These are phyloP conservation scores for Guadua angustifolia DNA, from an alignment of 176 grass and related monocot species.

Conservation along the genomic window DNA sequence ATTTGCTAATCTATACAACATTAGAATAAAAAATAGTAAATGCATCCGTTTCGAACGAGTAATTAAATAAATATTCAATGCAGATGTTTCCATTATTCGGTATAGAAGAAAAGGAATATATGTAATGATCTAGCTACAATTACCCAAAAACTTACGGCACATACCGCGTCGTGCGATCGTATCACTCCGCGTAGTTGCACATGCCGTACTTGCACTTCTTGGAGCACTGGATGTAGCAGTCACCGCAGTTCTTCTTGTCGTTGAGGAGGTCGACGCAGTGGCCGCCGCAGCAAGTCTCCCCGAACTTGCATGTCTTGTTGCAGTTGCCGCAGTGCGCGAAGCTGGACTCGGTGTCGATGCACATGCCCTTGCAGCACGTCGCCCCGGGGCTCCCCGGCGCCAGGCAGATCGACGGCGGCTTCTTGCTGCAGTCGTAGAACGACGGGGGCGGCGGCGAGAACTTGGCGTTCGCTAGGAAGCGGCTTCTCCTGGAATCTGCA, in stretches of 20 bases:
- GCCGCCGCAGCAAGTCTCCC: constrained; percentile 40
- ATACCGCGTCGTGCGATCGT: not conserved
- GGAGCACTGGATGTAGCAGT: constrained; percentile 28
- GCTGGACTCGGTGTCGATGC: constrained; percentile 27
- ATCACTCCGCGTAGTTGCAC: constrained; percentile 56
- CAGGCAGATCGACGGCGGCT: constrained; percentile 24
- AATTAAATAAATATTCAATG: not conserved
- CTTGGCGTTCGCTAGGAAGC: constrained; percentile 37
- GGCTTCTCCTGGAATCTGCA: constrained; percentile 26
- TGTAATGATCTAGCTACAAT: not conserved
- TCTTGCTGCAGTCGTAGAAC: constrained; percentile 37
- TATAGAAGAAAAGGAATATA: constrained; percentile 7
- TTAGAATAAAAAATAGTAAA: not conserved
- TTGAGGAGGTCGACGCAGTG: constrained; percentile 47
- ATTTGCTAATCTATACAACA: not conserved
- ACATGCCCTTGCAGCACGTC: constrained; percentile 52
- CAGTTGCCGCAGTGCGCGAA: constrained; percentile 50
- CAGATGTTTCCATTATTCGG: not conserved
- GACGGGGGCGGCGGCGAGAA: constrained; percentile 7
- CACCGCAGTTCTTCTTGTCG: constrained; percentile 51
- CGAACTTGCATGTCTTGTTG: constrained; percentile 33
- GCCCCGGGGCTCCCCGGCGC: constrained; percentile 35
- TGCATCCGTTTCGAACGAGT: not conserved
- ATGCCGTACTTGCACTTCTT: constrained; percentile 16
- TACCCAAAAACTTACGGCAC: constrained; percentile 1